Base-by-base conservation (phyloP, 139 green algal species). In the Pedinophyceae sp. region DNA sequence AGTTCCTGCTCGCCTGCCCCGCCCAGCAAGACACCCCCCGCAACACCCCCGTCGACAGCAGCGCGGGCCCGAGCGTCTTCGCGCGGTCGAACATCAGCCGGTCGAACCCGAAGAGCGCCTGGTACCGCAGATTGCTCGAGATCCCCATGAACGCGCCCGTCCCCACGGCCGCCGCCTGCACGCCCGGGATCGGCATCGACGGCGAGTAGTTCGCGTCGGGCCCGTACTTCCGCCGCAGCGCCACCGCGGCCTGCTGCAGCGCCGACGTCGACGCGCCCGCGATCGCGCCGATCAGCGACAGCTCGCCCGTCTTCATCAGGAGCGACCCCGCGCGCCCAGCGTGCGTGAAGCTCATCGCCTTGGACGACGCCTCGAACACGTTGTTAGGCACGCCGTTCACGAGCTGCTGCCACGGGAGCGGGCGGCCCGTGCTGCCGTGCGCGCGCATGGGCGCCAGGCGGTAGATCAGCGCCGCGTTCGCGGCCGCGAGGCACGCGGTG, bases 361-460 rank as follows among this genome's bases (percentile, higher is more conserved):
- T 28, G 19, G 20, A 27, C 26, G 5, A 27, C 39, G 19, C 16
- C 38, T 59, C 53, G 39, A 59, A 59, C 6, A 59, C 28, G 39
- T 59, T 25, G 20, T 54, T 59, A 5, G 53, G 53, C 25, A 59
- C 5, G n/a, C n/a, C 26, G 6, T 6, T 6, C 53, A 57, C 10
- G 13, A 27, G 7, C 50, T 45, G 10, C 50, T 57, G 50, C 50
- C 50, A 57, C 10, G 22, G 20, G 29, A 15, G 7, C 10, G 10
- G 34, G n/a, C 7, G 7, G 10, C 10, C n/a, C n/a, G 50, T 45
- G 16, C 16, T 27, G 17, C 48, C 48, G 6, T 15, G 7, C 22
- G 6, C 34, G 25, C 53, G 27, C 22, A 5, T 22, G 5, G 53
- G 53, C 39, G 53, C 53, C 5, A 55, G 23, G 5, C 5, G 6